These are phyloP conservation scores for Gastrodia elata DNA, from an alignment of 106 monocot species.

Conservation along the genomic window DNA sequence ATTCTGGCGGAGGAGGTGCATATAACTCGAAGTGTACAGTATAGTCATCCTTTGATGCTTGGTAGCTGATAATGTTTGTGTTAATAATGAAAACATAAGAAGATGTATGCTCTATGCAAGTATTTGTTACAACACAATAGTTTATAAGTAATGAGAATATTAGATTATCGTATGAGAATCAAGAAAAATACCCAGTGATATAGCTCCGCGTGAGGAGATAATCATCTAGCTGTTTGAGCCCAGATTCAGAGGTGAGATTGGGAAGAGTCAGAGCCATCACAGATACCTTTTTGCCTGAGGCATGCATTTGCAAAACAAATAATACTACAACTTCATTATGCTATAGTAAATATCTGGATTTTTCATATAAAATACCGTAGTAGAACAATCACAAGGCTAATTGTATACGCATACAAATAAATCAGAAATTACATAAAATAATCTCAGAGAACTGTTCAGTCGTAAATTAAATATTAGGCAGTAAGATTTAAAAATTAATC, in stretches of 20 bases:
- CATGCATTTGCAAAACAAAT: background rate
- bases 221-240: conserved; percentile 79
- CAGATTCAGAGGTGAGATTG: conserved; percentile 38
- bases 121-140: no score
- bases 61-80: conserved; percentile 38
- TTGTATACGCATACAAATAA: no score
- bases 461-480: no score
- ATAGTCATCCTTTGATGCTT: conserved; percentile 93
- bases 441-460: no score
- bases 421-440: no score
- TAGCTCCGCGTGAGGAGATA: conserved; percentile 86
- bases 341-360: background rate
- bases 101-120: no score
- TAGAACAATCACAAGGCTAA: no score
- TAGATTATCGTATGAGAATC: background rate
- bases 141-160: no score
- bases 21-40: conserved; percentile 43
- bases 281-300: background rate
- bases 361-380: no score
- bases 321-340: background rate
- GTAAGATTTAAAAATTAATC: no score
- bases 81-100: background rate
- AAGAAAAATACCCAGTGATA: conserved; percentile 54
- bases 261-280: conserved; percentile 63
- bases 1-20: conserved; percentile 35